Percentiles rank a stretch among this genome's conserved stretches.
These are phyloP conservation scores for Tillandsia leiboldiana DNA, from an alignment of 176 grass and related monocot species.

Conservation along the genomic window DNA sequence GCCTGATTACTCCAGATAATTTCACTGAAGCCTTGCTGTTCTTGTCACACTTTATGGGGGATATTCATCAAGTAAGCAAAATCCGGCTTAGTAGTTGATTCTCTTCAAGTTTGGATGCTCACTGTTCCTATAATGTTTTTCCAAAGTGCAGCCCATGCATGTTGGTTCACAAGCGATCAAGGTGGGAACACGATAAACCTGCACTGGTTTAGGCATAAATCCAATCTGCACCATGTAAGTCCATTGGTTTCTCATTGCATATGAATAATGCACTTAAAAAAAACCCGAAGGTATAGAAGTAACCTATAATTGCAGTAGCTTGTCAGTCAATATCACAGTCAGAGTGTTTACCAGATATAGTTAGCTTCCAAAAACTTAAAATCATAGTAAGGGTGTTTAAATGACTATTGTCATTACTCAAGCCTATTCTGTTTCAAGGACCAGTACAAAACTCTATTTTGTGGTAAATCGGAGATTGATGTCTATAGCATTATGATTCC, in stretches of 20 bases:
- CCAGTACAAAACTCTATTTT: too few relatives aligned
- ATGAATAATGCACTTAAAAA: neutral
- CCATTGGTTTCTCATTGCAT: neutral
- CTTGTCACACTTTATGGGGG: slow-evolving; percentile 88
- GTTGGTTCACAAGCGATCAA: slow-evolving; percentile 72
- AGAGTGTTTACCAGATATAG: too few relatives aligned
- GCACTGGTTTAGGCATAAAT: slow-evolving; percentile 66
- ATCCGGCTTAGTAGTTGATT: too few relatives aligned
- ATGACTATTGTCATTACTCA: too few relatives aligned
- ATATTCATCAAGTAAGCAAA: slow-evolving; percentile 62
- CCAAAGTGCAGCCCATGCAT: slow-evolving; percentile 67
- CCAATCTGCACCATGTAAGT: slow-evolving; percentile 73
- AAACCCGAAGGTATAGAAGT: neutral
- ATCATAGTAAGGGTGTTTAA: too few relatives aligned
- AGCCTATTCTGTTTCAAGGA: too few relatives aligned
- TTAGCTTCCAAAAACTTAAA: too few relatives aligned
- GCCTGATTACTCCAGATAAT: slow-evolving; percentile 44
- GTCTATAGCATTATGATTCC: too few relatives aligned
- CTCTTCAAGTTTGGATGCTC: neutral
- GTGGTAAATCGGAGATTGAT: too few relatives aligned
- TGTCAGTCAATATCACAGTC: neutral
- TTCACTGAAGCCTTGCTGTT: slow-evolving; percentile 77
- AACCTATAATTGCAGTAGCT: neutral
- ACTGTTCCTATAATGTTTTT: neutral
- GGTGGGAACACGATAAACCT: slow-evolving; percentile 68